Evolutionary conservation across 768 basidiomycete species (phyloP).

Genomic region (Cyathus striatus): DNA sequence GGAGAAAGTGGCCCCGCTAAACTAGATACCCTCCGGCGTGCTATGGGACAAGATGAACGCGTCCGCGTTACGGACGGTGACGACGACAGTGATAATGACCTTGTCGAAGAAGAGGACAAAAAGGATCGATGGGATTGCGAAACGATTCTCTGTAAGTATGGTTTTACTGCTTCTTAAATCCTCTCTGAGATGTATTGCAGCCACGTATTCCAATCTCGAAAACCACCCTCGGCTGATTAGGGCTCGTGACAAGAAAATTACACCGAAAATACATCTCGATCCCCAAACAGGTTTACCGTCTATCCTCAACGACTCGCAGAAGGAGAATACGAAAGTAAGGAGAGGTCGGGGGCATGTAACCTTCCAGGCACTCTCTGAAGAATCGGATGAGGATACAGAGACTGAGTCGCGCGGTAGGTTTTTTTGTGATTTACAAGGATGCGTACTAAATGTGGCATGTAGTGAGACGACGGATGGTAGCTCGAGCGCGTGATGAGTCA

Average conservation of each 20-base stretch:
- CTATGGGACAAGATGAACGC: slow-evolving; percentile 67
- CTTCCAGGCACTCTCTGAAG: slow-evolving; percentile 11
- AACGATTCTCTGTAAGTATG: slow-evolving; percentile 79
- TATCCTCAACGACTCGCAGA: slow-evolving; percentile 25
- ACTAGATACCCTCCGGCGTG: slow-evolving; percentile 71
- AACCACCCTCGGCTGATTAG: slow-evolving; percentile 92
- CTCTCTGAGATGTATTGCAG: slow-evolving; percentile 32
- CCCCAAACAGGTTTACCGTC: slow-evolving; percentile 73
- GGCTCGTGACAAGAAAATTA: slow-evolving; percentile 47
- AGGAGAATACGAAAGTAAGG: slow-evolving; percentile 12
- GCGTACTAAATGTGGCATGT: slow-evolving; percentile 5
- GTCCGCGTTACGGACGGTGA: slow-evolving; percentile 36
- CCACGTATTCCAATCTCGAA: slow-evolving; percentile 94
- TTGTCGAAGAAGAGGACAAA: slow-evolving; percentile 48
- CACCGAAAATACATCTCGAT: slow-evolving; percentile 67
- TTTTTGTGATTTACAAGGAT: neutral
- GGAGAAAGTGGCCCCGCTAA: slow-evolving; percentile 75
- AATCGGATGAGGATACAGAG: slow-evolving; percentile 22
- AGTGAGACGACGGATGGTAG: slow-evolving; percentile 44
- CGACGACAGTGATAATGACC: slow-evolving; percentile 41
- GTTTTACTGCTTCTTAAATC: neutral
- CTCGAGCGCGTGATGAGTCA: slow-evolving; percentile 72
- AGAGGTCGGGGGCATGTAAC: slow-evolving; percentile 1
- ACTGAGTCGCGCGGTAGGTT: slow-evolving; percentile 13
- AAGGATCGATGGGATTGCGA: slow-evolving; percentile 94